phyloP scores from a whole-genome alignment of 805 yeast species.

The Brettanomyces nanus region DNA sequence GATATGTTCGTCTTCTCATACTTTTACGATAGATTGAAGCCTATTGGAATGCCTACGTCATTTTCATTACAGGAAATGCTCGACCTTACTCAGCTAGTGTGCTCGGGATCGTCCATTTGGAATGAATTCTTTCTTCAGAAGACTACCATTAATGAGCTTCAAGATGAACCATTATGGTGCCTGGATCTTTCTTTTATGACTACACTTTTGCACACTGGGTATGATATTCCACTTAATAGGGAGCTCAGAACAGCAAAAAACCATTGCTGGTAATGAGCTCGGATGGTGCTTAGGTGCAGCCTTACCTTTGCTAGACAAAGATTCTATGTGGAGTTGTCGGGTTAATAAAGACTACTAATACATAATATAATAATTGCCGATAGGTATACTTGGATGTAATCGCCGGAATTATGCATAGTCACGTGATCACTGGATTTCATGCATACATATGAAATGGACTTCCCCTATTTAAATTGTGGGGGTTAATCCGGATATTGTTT shows the following conservation, averaged over 20 bases:
- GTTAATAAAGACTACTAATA: conserved; percentile 23
- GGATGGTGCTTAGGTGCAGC: conserved; percentile 99
- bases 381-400: too few species aligned
- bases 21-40: conserved; percentile 90
- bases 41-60: conserved; percentile 88
- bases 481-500: too few species aligned
- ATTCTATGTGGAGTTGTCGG: conserved; percentile 64
- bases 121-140: conserved; percentile 54
- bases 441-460: too few species aligned
- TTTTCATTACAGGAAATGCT: conserved; percentile 80
- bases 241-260: conserved; percentile 91
- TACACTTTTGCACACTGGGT: conserved; percentile 89
- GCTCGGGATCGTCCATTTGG: conserved; percentile 79
- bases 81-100: conserved; percentile 75
- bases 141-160: conserved; percentile 56
- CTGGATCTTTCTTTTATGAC: conserved; percentile 85
- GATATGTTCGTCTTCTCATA: conserved; percentile 90
- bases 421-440: too few species aligned
- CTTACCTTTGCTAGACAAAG: conserved; percentile 70
- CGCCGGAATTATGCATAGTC: too few species aligned
- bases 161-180: conserved; percentile 89
- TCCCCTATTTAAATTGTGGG: too few species aligned
- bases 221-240: conserved; percentile 84
- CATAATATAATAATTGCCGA: too few species aligned
- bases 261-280: conserved; percentile 78